Evolutionary conservation across 768 basidiomycete genomes (phyloP).

Genomic region (Lactarius indigo): DNA sequence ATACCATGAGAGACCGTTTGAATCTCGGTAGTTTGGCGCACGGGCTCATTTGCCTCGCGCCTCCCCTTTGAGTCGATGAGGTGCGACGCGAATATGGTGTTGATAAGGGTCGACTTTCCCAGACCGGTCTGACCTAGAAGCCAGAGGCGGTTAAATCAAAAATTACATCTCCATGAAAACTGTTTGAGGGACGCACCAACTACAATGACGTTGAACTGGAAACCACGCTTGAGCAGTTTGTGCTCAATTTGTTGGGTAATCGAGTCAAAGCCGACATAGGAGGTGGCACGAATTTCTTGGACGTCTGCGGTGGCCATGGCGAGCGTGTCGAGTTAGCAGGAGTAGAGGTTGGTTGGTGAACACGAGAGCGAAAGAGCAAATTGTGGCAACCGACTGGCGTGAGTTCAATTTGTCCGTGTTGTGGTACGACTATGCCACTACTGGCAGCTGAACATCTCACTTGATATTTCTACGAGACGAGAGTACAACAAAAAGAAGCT

Average conservation of each 20-base stretch:
- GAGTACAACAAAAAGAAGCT: background rate
- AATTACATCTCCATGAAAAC: background rate
- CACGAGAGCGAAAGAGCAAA: background rate
- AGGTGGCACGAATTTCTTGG: conserved; percentile 84
- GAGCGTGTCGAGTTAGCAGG: background rate
- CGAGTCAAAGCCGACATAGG: conserved; percentile 97
- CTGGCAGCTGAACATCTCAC: background rate
- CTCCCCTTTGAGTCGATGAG: conserved; percentile 98
- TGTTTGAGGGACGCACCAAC: conserved; percentile 61
- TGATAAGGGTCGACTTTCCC: conserved; percentile 97
- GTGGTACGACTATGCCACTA: background rate
- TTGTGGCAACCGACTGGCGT: conserved; percentile 4
- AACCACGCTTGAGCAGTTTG: conserved; percentile 97
- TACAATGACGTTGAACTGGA: conserved; percentile 98
- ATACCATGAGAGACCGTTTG: conserved; percentile 90
- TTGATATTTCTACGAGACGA: background rate
- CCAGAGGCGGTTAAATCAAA: background rate
- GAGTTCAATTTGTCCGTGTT: conserved; percentile 22
- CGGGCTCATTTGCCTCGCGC: conserved; percentile 78
- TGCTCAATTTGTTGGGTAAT: conserved; percentile 98
- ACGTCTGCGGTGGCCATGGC: conserved; percentile 25
- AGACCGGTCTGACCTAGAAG: conserved; percentile 88
- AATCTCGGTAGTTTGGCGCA: conserved; percentile 96
- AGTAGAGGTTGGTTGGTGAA: background rate
- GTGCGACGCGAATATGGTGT: conserved; percentile 99